phyloP scores from a whole-genome alignment of 768 basidiomycete species.

The Termitomyces sp. region DNA sequence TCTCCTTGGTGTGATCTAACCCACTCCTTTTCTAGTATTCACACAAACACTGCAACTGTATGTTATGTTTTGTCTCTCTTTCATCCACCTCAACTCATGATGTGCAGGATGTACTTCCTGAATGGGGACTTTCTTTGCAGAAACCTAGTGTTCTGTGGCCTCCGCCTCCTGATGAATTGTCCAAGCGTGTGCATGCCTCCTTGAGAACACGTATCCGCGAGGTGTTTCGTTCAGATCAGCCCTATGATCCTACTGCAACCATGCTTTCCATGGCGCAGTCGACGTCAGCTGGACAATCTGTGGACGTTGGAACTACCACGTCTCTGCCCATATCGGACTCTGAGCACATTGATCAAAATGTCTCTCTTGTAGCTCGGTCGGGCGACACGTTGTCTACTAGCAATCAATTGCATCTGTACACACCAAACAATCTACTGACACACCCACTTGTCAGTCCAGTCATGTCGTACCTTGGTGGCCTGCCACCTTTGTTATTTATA shows the following conservation, averaged over 20 bases:
- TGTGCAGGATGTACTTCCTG: constrained; percentile 69
- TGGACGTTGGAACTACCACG: constrained; percentile 45
- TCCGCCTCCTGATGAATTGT: constrained; percentile 63
- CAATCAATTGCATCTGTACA: constrained; percentile 82
- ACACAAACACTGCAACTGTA: constrained; percentile 80
- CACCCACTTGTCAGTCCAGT: constrained; percentile 86
- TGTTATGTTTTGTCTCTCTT: constrained; percentile 12
- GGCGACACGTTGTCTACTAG: constrained; percentile 51
- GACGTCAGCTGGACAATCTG: constrained; percentile 25
- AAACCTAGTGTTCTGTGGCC: constrained; percentile 79
- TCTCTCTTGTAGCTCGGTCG: constrained; percentile 36
- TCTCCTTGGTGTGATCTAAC: constrained; percentile 93
- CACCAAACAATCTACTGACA: constrained; percentile 66
- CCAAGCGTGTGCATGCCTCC: constrained; percentile 46
- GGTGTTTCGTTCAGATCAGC: constrained; percentile 32
- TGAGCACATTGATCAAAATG: constrained; percentile 32
- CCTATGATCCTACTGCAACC: constrained; percentile 17
- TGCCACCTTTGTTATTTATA: constrained; percentile 82
- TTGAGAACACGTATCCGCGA: constrained; percentile 59
- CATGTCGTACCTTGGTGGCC: constrained; percentile 79
- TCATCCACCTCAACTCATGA: neutral
- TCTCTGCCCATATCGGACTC: constrained; percentile 33
- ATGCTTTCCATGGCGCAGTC: constrained; percentile 14
- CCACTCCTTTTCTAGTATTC: constrained; percentile 89
- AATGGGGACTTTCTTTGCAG: constrained; percentile 70